These are phyloP conservation scores for Pythium pectinolyticum DNA, from an alignment of 352 stramenopile genomes.

Conservation along the genomic window DNA sequence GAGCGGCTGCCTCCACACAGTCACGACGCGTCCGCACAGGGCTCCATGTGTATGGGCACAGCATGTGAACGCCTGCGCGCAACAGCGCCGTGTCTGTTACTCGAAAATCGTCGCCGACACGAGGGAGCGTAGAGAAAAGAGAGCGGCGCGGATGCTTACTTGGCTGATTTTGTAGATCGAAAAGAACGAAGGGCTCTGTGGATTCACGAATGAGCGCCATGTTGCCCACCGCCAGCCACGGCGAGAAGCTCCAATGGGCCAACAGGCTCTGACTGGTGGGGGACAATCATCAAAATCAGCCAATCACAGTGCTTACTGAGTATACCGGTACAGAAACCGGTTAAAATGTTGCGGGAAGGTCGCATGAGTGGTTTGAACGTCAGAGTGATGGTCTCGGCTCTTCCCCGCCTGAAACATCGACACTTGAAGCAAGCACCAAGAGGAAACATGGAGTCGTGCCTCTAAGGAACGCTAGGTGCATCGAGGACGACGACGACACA, in stretches of 20 bases:
- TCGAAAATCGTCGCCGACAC: conserved; percentile 14
- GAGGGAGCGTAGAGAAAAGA: conserved; percentile 3
- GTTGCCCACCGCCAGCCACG: neutral
- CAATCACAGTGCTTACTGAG: conserved; percentile 15
- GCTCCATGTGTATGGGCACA: conserved; percentile 1
- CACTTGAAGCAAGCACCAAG: neutral
- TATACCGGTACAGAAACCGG: conserved; percentile 1
- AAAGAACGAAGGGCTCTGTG: conserved; percentile 40
- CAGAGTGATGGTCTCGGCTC: conserved; percentile 30
- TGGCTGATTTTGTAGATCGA: conserved; percentile 42
- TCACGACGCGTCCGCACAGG: conserved; percentile 32
- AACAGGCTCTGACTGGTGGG: conserved; percentile 26
- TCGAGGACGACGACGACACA: neutral
- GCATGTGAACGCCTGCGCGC: conserved; percentile 14
- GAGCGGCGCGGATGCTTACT: conserved; percentile 31
- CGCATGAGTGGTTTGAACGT: conserved; percentile 13
- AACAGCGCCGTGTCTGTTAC: conserved; percentile 23
- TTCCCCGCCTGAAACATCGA: neutral
- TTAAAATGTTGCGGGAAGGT: conserved; percentile 20
- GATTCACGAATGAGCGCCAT: conserved; percentile 31
- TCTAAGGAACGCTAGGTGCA: neutral
- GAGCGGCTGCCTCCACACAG: conserved; percentile 70
- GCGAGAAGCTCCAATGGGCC: neutral
- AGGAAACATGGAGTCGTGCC: conserved; percentile 8
- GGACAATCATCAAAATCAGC: conserved; percentile 1